Base-by-base conservation (phyloP, 2,329 filamentous ascomycete species). In the Dactylellina drechsleri region DNA sequence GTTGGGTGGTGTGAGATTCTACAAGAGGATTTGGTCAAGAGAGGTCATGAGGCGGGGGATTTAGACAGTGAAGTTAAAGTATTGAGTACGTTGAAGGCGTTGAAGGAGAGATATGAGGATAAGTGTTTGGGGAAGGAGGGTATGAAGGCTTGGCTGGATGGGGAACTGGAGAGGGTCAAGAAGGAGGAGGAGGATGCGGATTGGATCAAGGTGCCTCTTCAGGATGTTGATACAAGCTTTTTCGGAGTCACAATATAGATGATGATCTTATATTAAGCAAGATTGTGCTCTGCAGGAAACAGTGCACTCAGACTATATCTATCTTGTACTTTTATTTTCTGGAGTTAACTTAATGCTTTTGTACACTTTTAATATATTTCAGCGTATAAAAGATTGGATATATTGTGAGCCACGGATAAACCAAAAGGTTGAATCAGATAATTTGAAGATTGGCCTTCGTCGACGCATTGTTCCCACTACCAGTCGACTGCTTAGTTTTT, bases 1-100 rank as follows among this genome's bases (percentile, higher is more conserved):
- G 60, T 57, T 43, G 53, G 71, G 13, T 75, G 71, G 71, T 75
- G 71, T 18, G 71, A 65, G 0, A 57, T 75, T 15, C 15, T 75
- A 6, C 71, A 75, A 12, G 28, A 54, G 5, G 71, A 75, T 57
- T 31, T 75, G 26, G 45, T 75, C 4, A 50, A 41, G 13, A 61
- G 71, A 41, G 26, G 49, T 0, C 62, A 62, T 16, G 52, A 10
- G 12, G 43, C 53, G 3, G 56, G 54, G 3, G 70, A 75, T 31
- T 47, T 59, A 43, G 70, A 75, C 18, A 67, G 64, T 18, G 61
- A 75, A n/a, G 49, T 43, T 10, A 68, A 68, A 40, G 71, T 75
- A 18, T 18, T 75, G 26, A 62, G 26, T 16, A 68, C 71, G 36
- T 40, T 75, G 2, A 68, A 68, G 59, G 58, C 64, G 1, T 54